phyloP scores from a whole-genome alignment of 305 asterid genomes.

The Fraxinus floribunda region DNA sequence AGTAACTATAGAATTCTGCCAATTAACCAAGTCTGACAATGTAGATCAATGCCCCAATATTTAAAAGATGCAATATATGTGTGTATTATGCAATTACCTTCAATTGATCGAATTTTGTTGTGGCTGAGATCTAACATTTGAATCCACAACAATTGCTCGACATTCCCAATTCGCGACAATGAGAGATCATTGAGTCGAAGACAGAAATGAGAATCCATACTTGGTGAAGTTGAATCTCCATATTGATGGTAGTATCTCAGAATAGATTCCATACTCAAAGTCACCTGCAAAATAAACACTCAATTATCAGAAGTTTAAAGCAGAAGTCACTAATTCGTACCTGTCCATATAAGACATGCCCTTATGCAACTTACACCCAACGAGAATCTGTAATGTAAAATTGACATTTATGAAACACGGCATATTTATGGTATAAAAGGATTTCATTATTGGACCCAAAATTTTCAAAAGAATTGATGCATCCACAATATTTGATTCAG shows the following conservation, averaged over 20 bases:
- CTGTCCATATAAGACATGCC: background rate
- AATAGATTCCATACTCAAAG: slow-evolving; percentile 50
- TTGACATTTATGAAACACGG: background rate
- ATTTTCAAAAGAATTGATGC: background rate
- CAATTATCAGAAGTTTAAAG: slow-evolving; percentile 9
- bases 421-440: background rate
- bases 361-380: background rate
- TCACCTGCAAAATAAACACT: slow-evolving; percentile 45
- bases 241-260: slow-evolving; percentile 45
- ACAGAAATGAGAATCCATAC: slow-evolving; percentile 31
- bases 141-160: slow-evolving; percentile 80
- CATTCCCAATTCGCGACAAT: slow-evolving; percentile 60
- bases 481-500: background rate
- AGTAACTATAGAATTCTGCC: background rate
- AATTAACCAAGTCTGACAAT: background rate
- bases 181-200: slow-evolving; percentile 67
- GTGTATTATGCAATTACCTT: slow-evolving; percentile 50
- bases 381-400: background rate
- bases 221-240: slow-evolving; percentile 47
- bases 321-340: background rate
- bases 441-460: background rate
- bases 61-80: slow-evolving; percentile 1
- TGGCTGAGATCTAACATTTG: slow-evolving; percentile 89
- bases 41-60: background rate
- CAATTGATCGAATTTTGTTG: slow-evolving; percentile 76